A percentile compares a stretch with the other conserved stretches of the same genome.
phyloP scores from a whole-genome alignment of 495 filamentous ascomycete species.

The Hypoxylon fuscum region DNA sequence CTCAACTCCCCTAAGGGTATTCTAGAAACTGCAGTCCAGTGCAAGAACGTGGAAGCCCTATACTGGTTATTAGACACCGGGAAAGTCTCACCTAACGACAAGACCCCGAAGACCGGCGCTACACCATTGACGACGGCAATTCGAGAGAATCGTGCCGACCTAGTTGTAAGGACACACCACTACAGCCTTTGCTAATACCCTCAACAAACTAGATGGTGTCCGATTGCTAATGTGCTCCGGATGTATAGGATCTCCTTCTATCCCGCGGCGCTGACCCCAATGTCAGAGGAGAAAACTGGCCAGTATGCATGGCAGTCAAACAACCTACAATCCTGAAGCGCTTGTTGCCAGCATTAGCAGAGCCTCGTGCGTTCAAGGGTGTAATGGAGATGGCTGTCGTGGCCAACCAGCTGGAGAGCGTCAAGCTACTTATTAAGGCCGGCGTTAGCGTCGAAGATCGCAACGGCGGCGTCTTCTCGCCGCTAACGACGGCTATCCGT shows the following conservation, averaged over 20 bases:
- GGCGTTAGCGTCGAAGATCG: constrained; percentile 63
- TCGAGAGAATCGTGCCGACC: constrained; percentile 53
- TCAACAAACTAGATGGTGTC: too few species aligned
- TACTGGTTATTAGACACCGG: constrained; percentile 58
- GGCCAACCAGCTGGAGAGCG: constrained; percentile 55
- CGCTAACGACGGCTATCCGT: constrained; percentile 63
- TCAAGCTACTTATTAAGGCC: constrained; percentile 57
- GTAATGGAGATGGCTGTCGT: constrained; percentile 65
- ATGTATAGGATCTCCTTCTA: constrained; percentile 52
- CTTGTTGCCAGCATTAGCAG: constrained; percentile 53
- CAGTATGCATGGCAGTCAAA: constrained; percentile 62
- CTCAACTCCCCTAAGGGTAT: constrained; percentile 62
- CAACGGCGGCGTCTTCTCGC: constrained; percentile 65
- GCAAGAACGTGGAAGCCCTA: constrained; percentile 58
- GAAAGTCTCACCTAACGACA: constrained; percentile 59
- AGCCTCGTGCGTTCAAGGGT: constrained; percentile 59
- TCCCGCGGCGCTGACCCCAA: constrained; percentile 61
- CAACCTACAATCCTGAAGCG: constrained; percentile 56
- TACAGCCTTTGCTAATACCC: neutral
- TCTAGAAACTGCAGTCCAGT: constrained; percentile 62
- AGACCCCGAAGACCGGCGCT: constrained; percentile 53
- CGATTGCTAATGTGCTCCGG: constrained; percentile 3
- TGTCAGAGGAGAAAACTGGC: constrained; percentile 63
- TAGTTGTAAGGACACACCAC: constrained; percentile 43
- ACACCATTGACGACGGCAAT: constrained; percentile 64